Evolutionary conservation across 1,139 yeast species (phyloP).

Genomic region (Groenewaldozyma auringiensis): DNA sequence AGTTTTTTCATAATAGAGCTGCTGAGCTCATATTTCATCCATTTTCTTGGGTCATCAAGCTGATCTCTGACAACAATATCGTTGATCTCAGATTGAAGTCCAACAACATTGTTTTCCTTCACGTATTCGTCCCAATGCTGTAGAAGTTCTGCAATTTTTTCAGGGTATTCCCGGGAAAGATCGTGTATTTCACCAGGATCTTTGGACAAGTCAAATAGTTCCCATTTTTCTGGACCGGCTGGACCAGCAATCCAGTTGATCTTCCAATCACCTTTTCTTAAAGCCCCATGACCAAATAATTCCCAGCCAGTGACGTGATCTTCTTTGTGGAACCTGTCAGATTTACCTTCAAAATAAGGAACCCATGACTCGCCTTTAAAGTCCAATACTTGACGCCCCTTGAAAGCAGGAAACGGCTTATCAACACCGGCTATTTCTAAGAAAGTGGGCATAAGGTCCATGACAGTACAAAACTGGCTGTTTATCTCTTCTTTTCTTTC

Average conservation of each 20-base stretch:
- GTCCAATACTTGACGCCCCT: conserved; percentile 36
- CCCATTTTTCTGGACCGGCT: conserved; percentile 45
- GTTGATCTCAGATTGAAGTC: conserved; percentile 21
- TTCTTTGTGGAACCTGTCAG: conserved; percentile 31
- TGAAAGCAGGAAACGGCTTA: conserved; percentile 35
- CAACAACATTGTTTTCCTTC: conserved; percentile 48
- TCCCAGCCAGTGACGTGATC: conserved; percentile 52
- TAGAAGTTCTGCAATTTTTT: conserved; percentile 35
- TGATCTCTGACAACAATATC: conserved; percentile 12
- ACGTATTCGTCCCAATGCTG: conserved; percentile 47
- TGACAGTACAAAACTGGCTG: conserved; percentile 44
- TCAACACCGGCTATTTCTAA: conserved; percentile 40
- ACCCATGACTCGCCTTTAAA: conserved; percentile 41
- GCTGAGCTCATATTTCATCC: conserved; percentile 17
- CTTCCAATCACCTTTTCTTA: conserved; percentile 45
- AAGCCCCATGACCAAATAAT: conserved; percentile 48
- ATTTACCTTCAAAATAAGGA: conserved; percentile 9
- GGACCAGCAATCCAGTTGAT: conserved; percentile 46
- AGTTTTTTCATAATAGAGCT: background rate
- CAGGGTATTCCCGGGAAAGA: conserved; percentile 32
- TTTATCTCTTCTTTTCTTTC: conserved; percentile 27
- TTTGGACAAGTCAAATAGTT: conserved; percentile 37
- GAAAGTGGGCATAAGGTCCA: conserved; percentile 51
- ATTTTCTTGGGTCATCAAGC: conserved; percentile 17
- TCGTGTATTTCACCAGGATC: conserved; percentile 47